Evolutionary conservation across 2,329 filamentous ascomycete species (phyloP).

Genomic region (Colletotrichum gigasporum): DNA sequence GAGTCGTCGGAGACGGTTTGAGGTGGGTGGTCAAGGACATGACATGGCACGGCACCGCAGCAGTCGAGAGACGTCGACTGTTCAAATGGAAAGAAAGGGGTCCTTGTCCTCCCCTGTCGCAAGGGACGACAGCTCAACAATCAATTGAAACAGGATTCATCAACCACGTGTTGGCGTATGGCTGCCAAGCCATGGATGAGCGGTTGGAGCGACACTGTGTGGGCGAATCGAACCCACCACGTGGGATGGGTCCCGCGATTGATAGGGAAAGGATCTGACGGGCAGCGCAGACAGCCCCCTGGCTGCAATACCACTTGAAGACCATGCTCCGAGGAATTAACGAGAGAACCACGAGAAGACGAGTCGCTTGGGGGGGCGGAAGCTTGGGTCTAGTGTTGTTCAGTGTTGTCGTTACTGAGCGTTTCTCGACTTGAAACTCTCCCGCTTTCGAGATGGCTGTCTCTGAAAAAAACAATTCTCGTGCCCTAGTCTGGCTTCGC

Average conservation of each 20-base stretch:
- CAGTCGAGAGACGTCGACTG: background rate
- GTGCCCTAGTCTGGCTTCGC: background rate
- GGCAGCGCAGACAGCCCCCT: too few species aligned
- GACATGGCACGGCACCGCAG: background rate
- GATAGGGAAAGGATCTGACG: conserved; percentile 17
- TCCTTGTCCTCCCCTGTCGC: background rate
- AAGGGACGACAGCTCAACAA: background rate
- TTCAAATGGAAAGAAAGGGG: background rate
- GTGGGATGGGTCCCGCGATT: conserved; percentile 14
- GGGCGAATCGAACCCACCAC: conserved; percentile 27
- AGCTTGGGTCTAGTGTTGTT: too few species aligned
- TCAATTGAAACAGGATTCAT: background rate
- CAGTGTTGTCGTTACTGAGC: too few species aligned
- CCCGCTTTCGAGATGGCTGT: background rate
- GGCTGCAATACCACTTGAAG: too few species aligned
- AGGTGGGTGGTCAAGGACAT: background rate
- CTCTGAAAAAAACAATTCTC: background rate
- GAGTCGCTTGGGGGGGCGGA: too few species aligned
- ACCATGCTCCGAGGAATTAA: too few species aligned
- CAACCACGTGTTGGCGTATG: conserved; percentile 7
- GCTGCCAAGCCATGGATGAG: conserved; percentile 16
- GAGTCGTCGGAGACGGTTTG: background rate
- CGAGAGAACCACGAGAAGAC: too few species aligned
- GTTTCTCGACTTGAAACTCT: too few species aligned
- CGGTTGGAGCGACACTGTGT: background rate